Evolutionary conservation across 352 stramenopile genomes (phyloP).

Genomic region (Pythium aquatile): DNA sequence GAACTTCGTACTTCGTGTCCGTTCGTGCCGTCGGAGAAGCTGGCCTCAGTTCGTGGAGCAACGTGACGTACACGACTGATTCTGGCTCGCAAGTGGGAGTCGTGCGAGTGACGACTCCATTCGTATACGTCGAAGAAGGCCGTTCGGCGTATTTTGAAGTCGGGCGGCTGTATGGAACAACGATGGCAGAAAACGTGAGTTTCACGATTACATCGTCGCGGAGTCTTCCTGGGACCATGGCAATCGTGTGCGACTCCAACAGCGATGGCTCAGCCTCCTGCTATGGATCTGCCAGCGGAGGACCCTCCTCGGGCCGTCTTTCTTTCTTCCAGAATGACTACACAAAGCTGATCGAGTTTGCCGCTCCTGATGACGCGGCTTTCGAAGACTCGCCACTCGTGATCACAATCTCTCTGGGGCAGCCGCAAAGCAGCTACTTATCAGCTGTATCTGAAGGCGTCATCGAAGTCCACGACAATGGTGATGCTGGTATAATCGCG

Average conservation of each 20-base stretch:
- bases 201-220: slow-evolving; percentile 9
- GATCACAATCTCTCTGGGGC: slow-evolving; percentile 27
- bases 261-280: slow-evolving; percentile 20
- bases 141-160: slow-evolving; percentile 15
- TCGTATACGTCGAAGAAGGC: slow-evolving; percentile 24
- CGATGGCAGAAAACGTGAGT: slow-evolving; percentile 3
- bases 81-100: slow-evolving; percentile 11
- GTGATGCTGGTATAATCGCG: slow-evolving; percentile 31
- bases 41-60: slow-evolving; percentile 34
- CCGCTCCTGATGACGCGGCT: slow-evolving; percentile 26
- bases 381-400: slow-evolving; percentile 29
- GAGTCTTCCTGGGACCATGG: background rate
- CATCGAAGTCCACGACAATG: slow-evolving; percentile 36
- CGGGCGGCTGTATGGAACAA: slow-evolving; percentile 23
- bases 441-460: slow-evolving; percentile 5
- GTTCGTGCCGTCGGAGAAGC: slow-evolving; percentile 31
- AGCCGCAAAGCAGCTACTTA: slow-evolving; percentile 23
- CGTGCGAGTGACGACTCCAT: slow-evolving; percentile 24
- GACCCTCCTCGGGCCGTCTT: background rate
- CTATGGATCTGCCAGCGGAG: slow-evolving; percentile 4
- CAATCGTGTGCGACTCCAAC: slow-evolving; percentile 5
- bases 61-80: slow-evolving; percentile 29
- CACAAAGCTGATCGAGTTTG: slow-evolving; percentile 26
- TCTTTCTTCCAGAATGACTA: slow-evolving; percentile 14
- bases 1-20: slow-evolving; percentile 25